Percentiles rank a stretch among this genome's conserved stretches.
Conservation (phyloP, 352 stramenopile species). For the Phytopythium aichiense region DNA sequence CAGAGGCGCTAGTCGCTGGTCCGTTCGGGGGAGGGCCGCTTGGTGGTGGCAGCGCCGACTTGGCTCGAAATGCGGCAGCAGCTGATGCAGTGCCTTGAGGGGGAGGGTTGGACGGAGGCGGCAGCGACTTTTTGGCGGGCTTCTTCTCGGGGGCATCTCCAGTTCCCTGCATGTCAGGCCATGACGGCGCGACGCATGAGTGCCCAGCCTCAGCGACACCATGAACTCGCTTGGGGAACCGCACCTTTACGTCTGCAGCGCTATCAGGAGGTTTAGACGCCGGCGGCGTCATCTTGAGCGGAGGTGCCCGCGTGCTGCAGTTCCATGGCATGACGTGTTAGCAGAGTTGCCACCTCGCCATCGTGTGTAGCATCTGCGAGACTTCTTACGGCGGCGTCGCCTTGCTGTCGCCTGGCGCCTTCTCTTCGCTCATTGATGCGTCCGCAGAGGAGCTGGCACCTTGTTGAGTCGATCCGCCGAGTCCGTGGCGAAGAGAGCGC, state of each 20-base stretch:
- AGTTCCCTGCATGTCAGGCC: slow-evolving; percentile 2
- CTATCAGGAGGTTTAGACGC: slow-evolving; percentile 7
- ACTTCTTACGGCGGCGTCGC: slow-evolving; percentile 18
- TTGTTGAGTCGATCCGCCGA: not conserved
- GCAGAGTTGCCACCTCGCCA: not conserved
- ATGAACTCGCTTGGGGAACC: not conserved
- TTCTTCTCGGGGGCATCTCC: slow-evolving; percentile 21
- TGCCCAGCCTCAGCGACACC: no score
- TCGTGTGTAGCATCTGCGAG: not conserved
- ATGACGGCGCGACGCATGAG: not conserved
- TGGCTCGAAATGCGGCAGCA: slow-evolving; percentile 62
- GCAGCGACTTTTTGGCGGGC: slow-evolving; percentile 60
- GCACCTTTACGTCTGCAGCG: slow-evolving; percentile 27
- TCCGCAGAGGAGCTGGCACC: not conserved
- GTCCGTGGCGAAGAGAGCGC: not conserved
- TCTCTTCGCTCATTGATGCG: slow-evolving; percentile 28
- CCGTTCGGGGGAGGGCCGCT: slow-evolving; percentile 56
- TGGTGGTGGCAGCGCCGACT: slow-evolving; percentile 51
- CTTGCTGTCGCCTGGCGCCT: slow-evolving; percentile 26
- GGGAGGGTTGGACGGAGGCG: slow-evolving; percentile 62
- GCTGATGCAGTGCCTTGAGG: slow-evolving; percentile 51
- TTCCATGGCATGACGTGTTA: not conserved
- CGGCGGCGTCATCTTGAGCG: slow-evolving; percentile 35
- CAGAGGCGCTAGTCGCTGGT: slow-evolving; percentile 45
- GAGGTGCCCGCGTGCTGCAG: slow-evolving; percentile 15